Base-by-base conservation (phyloP, 345 rosid species). In the Leavenworthia alabamica region DNA sequence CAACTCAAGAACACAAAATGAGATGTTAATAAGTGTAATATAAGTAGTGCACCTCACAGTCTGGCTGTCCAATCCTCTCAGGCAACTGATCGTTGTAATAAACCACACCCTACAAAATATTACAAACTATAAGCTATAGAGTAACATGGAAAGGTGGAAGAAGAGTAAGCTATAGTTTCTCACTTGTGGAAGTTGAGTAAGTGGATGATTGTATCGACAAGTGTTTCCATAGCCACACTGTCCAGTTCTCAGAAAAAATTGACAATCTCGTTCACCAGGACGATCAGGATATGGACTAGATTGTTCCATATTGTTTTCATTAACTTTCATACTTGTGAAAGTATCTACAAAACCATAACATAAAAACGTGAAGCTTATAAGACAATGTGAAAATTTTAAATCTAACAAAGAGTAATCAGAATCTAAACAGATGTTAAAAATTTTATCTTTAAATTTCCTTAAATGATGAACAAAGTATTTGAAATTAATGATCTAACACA, bases 131-230 rank as follows among this genome's bases (percentile, higher is more conserved):
- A 64, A 52, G 55, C 41, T 42, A n/a, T n/a, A 49, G 10, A 29
- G 56, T n/a, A 22, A 40, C 5, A 59, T 48, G 3, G 14, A 47
- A 36, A 44, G 27, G 7, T 46, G 14, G 10, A 8, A 13, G 27
- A 27, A 59, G 54, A 49, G 31, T 28, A 4, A 8, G 39, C 22
- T 11, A 32, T 7, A 60, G 31, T 43, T 14, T 16, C 15, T 55
- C 62, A 35, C 90, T 78, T 80, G 85, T 2, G 81, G 79, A 33
- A 64, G 66, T 78, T 68, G 72, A 44, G 78, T 51, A 64, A 85
- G 91, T 69, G 95, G 91, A 68, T 87, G 95, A 75, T 87, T 81
- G 75, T 54, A 87, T 10, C 86, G 82, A 40, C 95, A 87, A 40
- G 70, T 81, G 63, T 27, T 81, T 75, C 95, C 95, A 74, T 81